Percentiles rank a stretch among this genome's conserved stretches.
These are phyloP conservation scores for Citrullus amarus DNA, from an alignment of 306 rosid species.

Conservation along the genomic window DNA sequence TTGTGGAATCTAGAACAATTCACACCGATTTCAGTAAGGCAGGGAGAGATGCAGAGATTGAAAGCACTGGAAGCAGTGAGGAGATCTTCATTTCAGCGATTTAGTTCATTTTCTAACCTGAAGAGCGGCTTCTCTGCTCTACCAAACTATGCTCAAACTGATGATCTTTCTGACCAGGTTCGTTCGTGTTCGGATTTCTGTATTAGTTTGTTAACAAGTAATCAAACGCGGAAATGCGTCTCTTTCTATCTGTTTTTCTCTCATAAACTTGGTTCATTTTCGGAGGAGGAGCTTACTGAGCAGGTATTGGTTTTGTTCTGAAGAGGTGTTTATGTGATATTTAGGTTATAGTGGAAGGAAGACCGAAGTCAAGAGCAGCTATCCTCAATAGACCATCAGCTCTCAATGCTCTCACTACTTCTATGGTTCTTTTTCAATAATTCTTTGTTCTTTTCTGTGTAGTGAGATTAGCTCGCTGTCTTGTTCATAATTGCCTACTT, in stretches of 20 bases:
- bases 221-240: neutral
- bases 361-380: conserved; percentile 70
- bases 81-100: conserved; percentile 24
- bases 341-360: conserved; percentile 80
- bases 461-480: neutral
- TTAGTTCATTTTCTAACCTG: conserved; percentile 13
- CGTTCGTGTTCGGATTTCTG: conserved; percentile 16
- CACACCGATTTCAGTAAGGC: neutral
- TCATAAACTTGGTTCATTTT: neutral
- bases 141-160: conserved; percentile 32
- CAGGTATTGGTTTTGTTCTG: neutral
- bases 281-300: neutral
- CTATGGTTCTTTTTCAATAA: conserved; percentile 30
- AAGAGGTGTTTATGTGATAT: conserved; percentile 3
- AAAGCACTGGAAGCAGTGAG: conserved; percentile 35
- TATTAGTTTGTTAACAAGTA: neutral
- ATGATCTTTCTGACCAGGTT: conserved; percentile 50
- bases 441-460: neutral
- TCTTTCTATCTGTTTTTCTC: neutral
- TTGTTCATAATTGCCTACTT: neutral
- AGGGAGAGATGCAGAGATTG: conserved; percentile 46
- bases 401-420: conserved; percentile 53
- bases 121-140: conserved; percentile 53
- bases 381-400: conserved; percentile 62
- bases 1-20: neutral